Evolutionary conservation across 495 filamentous ascomycete genomes (phyloP), one percentile per base, ranked within the genome.

Genomic region (Massariosphaeria phaeospora): DNA sequence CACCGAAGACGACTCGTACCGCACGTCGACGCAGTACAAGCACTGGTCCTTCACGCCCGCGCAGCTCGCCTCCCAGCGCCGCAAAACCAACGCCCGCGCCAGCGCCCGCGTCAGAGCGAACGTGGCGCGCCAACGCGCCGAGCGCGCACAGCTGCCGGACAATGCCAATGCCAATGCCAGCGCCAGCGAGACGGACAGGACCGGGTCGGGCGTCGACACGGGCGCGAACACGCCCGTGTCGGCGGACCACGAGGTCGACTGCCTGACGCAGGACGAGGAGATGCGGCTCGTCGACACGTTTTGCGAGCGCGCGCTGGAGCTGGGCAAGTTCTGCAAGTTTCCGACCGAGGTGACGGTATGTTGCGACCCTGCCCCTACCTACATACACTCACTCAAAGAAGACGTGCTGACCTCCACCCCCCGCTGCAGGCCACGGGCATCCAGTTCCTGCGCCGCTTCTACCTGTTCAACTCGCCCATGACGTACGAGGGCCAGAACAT

Each of bases 361-460:
- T 64, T n/a, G 11, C 26, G 17, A 2, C 17, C 40, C 20, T n/a
- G 3, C n/a, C 20, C 8, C 12, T n/a, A 25, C 40, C 40, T 27
- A 29, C n/a, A 33, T 33, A n/a, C 30, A n/a, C 30, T n/a, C 8
- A 33, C 8, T 33, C 8, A n/a, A 8, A 33, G n/a, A n/a, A 33
- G n/a, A 33, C n/a, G n/a, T 33, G n/a, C 30, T 33, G n/a, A 33
- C 30, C 30, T 33, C 30, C 30, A 33, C n/a, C 30, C 30, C 30
- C 30, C n/a, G n/a, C n/a, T n/a, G 13, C 23, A 87, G 80, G 88
- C 90, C 7, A 98, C 94, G 25, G 89, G 89, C 26, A 84, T 93
- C 36, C 86, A 91, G 70, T 96, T 90, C 70, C 80, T 97, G 38
- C 84, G 86, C 47, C 86, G 93, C 49, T 96, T 98, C 76, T 98